A percentile compares a stretch with the other conserved stretches of the same genome.
Conservation (phyloP, 2,329 filamentous ascomycete species). For the Fusarium coffeatum region DNA sequence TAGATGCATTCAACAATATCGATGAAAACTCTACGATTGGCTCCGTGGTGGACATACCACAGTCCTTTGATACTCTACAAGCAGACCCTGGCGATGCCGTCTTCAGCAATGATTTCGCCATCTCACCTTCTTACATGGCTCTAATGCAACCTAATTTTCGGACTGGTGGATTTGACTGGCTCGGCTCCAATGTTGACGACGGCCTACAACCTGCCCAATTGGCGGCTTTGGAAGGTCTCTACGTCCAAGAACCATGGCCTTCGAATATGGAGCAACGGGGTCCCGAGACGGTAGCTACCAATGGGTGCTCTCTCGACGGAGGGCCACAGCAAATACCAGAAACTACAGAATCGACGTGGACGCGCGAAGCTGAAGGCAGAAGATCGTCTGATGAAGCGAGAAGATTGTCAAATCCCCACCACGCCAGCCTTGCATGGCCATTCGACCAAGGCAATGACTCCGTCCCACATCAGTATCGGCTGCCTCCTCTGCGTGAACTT, state of each 20-base stretch:
- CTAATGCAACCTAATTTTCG: neutral
- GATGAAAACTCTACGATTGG: neutral
- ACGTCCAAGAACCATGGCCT: neutral
- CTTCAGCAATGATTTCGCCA: neutral
- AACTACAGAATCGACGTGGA: neutral
- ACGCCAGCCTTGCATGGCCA: neutral
- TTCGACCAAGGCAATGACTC: conserved; percentile 1
- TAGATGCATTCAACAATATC: neutral
- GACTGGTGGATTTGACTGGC: neutral
- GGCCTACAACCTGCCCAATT: neutral
- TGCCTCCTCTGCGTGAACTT: neutral
- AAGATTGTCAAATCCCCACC: neutral
- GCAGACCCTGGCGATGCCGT: neutral
- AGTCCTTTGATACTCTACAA: neutral
- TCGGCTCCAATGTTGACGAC: neutral
- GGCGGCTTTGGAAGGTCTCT: neutral
- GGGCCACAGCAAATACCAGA: fast-evolving
- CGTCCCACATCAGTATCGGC: neutral
- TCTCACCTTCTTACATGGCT: neutral
- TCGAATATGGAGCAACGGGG: neutral
- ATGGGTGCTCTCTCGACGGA: fast-evolving
- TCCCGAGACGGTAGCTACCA: fast-evolving
- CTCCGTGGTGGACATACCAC: neutral
- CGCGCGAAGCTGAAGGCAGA: neutral
- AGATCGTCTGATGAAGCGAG: too few relatives aligned